Percentiles rank a stretch among this genome's conserved stretches.
Evolutionary conservation across 2,329 filamentous ascomycete genomes (phyloP).

Genomic region (Stachybotrys chlorohalonatus): DNA sequence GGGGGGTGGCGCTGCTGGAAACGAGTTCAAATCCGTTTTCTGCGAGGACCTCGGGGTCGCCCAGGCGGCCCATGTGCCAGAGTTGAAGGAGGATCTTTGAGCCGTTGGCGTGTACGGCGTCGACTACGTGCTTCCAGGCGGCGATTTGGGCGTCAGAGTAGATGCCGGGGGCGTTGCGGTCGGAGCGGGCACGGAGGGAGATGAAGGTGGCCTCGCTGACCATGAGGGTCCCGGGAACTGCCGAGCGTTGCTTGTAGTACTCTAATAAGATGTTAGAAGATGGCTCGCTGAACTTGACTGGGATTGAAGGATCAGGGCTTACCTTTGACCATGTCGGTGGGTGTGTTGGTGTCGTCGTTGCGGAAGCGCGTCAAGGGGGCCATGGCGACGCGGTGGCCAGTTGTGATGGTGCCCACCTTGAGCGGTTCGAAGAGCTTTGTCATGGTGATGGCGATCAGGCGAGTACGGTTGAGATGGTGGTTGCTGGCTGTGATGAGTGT

Average conservation of each 20-base stretch:
- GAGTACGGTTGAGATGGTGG: background rate
- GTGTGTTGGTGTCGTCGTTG: background rate
- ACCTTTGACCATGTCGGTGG: background rate
- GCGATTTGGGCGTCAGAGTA: slow-evolving; percentile 46
- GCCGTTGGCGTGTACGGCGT: slow-evolving; percentile 54
- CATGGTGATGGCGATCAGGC: background rate
- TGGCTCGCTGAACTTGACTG: background rate
- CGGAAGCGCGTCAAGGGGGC: background rate
- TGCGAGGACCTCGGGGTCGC: slow-evolving; percentile 2
- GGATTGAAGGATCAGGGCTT: background rate
- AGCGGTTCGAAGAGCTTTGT: slow-evolving; percentile 20
- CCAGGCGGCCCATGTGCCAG: slow-evolving; percentile 51
- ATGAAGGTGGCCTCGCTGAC: slow-evolving; percentile 37
- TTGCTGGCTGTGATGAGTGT: background rate
- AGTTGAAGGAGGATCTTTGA: slow-evolving; percentile 55
- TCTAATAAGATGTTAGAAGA: slow-evolving; percentile 13
- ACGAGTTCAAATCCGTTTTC: background rate
- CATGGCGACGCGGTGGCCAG: slow-evolving; percentile 35
- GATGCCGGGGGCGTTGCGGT: slow-evolving; percentile 43
- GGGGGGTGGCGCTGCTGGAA: background rate
- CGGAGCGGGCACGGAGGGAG: slow-evolving; percentile 16
- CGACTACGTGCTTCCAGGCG: slow-evolving; percentile 51
- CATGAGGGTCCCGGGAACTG: slow-evolving; percentile 31
- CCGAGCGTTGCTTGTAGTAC: slow-evolving; percentile 37
- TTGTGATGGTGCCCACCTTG: slow-evolving; percentile 24